Base-by-base conservation (phyloP, 2,329 filamentous ascomycete species). In the Paecilomyces variotii region DNA sequence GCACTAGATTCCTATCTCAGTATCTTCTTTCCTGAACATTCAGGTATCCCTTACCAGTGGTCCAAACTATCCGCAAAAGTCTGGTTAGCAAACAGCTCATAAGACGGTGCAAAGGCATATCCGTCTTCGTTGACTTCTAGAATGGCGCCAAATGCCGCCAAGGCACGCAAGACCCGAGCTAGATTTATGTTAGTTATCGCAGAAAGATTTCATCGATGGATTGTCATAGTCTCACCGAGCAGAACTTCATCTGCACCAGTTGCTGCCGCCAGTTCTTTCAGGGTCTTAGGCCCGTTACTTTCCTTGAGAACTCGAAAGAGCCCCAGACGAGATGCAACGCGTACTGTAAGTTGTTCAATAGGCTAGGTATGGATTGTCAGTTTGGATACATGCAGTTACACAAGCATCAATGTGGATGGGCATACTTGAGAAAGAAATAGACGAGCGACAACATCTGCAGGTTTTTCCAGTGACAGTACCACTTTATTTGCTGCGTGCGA, bases 371-470 rank as follows among this genome's bases (percentile, higher is more conserved):
- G 5, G 4, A 3, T 35, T 32, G 28, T 55, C 30, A 55, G n/a
- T 35, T 25, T 55, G 26, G 14, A 35, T 14, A 1, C 11, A 26
- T 19, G 19, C 19, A 19, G 19, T 7, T 35, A 19, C 5, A 4
- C 7, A 34, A 32, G 30, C 5, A 5, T n/a, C 35, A n/a, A n/a
- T n/a, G 14, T 14, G 35, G 35, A 55, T 2, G 14, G n/a, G 35
- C 53, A 12, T 35, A 55, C 53, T 14, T 55, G 53, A 9, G 53
- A 55, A 19, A 55, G 53, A n/a, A 55, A 55, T 4, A 55, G 30
- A 24, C 53, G 53, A 55, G 53, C 53, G 19, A 55, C 53, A 35
- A 39, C 28, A 24, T 35, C 53, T 2, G 28, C 14, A 12, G 53
- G 53, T 14, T 55, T 55, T 55, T 55, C 53, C 2, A 55, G 28